phyloP scores from a whole-genome alignment of 768 basidiomycete genomes.

The Termitomyces sp. region DNA sequence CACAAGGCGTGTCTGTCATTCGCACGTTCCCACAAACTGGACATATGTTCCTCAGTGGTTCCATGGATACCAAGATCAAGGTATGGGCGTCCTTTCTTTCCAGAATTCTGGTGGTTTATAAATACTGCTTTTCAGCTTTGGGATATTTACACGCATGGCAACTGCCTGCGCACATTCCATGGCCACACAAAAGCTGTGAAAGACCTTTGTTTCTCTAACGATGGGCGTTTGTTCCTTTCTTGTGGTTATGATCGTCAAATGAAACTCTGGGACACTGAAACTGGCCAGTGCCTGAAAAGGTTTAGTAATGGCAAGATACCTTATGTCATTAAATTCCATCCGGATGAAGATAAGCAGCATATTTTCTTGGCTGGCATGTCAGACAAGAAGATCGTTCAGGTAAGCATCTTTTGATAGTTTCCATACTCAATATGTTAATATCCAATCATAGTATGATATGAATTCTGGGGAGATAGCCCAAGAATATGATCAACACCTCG shows the following conservation, averaged over 20 bases:
- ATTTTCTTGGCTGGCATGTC: slow-evolving; percentile 98
- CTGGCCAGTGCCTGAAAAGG: slow-evolving; percentile 93
- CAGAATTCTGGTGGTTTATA: neutral
- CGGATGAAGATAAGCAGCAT: slow-evolving; percentile 92
- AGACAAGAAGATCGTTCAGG: slow-evolving; percentile 99
- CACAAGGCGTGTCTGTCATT: slow-evolving; percentile 91
- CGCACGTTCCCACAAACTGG: slow-evolving; percentile 90
- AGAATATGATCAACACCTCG: slow-evolving; percentile 98
- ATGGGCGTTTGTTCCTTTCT: slow-evolving; percentile 83
- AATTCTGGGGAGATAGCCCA: slow-evolving; percentile 93
- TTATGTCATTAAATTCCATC: slow-evolving; percentile 93
- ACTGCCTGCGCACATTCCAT: slow-evolving; percentile 94
- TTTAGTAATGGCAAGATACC: slow-evolving; percentile 98
- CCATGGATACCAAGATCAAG: slow-evolving; percentile 99
- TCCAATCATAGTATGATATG: slow-evolving; percentile 76
- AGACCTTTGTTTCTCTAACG: slow-evolving; percentile 93
- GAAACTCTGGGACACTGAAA: slow-evolving; percentile 99
- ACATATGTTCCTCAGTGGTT: slow-evolving; percentile 88
- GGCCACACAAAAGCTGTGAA: slow-evolving; percentile 97
- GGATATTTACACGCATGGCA: slow-evolving; percentile 97
- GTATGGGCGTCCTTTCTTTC: slow-evolving; percentile 29
- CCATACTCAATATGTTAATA: slow-evolving; percentile 7
- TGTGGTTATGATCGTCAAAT: slow-evolving; percentile 96
- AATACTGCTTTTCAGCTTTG: slow-evolving; percentile 62
- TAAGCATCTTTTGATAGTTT: slow-evolving; percentile 24